phyloP scores from a whole-genome alignment of 768 basidiomycete genomes.

The Cyclocybe aegerita region DNA sequence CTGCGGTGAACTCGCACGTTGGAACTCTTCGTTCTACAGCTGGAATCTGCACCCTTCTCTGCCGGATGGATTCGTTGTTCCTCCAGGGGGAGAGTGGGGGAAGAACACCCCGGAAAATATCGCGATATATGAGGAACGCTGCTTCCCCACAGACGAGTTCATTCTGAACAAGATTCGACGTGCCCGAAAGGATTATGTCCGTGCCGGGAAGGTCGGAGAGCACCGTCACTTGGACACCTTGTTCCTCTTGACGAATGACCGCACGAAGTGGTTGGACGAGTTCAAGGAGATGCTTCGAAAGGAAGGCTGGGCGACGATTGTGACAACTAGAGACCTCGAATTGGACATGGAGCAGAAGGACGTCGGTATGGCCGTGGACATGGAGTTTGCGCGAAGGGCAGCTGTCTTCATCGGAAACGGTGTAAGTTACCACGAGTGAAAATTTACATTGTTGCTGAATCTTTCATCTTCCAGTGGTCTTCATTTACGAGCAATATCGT shows the following conservation, averaged over 20 bases:
- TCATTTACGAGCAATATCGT: slow-evolving; percentile 16
- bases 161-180: slow-evolving; percentile 36
- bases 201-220: slow-evolving; percentile 14
- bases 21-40: slow-evolving; percentile 45
- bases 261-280: slow-evolving; percentile 45
- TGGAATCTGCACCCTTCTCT: slow-evolving; percentile 46
- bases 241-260: slow-evolving; percentile 53
- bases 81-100: slow-evolving; percentile 27
- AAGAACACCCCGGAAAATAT: slow-evolving; percentile 37
- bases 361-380: slow-evolving; percentile 51
- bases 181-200: slow-evolving; percentile 32
- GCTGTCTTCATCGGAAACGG: slow-evolving; percentile 58
- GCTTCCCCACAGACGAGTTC: slow-evolving; percentile 20
- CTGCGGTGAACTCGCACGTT: slow-evolving; percentile 40
- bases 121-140: slow-evolving; percentile 29
- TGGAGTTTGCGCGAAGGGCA: slow-evolving; percentile 51
- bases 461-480: slow-evolving; percentile 9
- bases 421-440: slow-evolving; percentile 22
- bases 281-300: slow-evolving; percentile 35
- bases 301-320: slow-evolving; percentile 43
- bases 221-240: slow-evolving; percentile 29
- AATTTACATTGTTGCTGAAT: no score
- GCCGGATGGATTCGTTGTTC: slow-evolving; percentile 41
- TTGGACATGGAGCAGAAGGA: slow-evolving; percentile 45
- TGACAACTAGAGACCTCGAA: slow-evolving; percentile 44